These are phyloP conservation scores for Pleurotus ostreatus DNA, from an alignment of 768 basidiomycete genomes.

Conservation along the genomic window DNA sequence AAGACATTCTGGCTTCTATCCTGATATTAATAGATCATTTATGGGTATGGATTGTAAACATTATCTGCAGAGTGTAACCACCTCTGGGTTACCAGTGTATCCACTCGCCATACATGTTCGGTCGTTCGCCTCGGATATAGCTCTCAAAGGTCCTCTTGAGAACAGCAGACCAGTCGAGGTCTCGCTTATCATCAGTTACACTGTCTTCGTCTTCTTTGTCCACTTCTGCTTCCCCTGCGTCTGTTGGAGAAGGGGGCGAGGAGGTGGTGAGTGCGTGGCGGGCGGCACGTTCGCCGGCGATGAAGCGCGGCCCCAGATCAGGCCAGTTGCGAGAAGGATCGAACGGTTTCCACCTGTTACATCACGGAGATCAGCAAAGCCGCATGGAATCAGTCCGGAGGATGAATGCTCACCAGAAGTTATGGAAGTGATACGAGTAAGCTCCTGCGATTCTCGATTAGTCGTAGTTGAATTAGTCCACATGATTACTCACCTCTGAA, in stretches of 20 bases:
- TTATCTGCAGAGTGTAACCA: background rate
- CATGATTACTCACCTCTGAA: constrained; percentile 76
- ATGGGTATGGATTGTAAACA: background rate
- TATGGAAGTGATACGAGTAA: constrained; percentile 87
- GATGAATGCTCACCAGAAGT: constrained; percentile 63
- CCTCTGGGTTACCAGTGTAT: constrained; percentile 28
- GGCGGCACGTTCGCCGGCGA: constrained; percentile 65
- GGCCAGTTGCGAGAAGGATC: constrained; percentile 87
- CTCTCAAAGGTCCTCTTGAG: constrained; percentile 94
- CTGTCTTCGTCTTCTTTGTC: constrained; percentile 27
- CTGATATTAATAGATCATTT: constrained; percentile 4
- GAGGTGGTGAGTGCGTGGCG: constrained; percentile 33
- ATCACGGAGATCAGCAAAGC: background rate
- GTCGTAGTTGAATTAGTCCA: background rate
- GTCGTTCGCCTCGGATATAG: constrained; percentile 79
- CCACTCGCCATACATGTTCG: constrained; percentile 93
- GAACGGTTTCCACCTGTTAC: constrained; percentile 86
- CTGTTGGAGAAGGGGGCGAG: background rate
- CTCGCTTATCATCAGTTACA: constrained; percentile 62
- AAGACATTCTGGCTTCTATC: no score
- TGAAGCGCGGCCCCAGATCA: constrained; percentile 79
- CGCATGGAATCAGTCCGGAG: background rate
- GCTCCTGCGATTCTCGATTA: background rate
- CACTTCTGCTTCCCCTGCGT: constrained; percentile 13
- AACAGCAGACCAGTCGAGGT: constrained; percentile 84